phyloP scores from a whole-genome alignment of 371 early-diverging fungal genomes.

The Actinomortierella ambigua region DNA sequence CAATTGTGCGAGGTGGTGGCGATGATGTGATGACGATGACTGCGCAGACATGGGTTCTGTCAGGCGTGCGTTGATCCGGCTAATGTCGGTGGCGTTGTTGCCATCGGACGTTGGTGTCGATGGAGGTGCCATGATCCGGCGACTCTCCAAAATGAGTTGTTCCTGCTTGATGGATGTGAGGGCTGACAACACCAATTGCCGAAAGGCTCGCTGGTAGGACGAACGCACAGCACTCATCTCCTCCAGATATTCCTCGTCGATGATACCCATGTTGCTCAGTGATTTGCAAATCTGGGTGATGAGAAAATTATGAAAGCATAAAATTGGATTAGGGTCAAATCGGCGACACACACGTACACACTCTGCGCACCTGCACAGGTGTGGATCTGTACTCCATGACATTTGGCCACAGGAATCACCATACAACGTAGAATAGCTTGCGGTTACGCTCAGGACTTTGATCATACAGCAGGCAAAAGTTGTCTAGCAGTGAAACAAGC shows the following conservation, averaged over 20 bases:
- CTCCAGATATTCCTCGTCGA: conserved; percentile 85
- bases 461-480: conserved; percentile 86
- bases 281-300: conserved; percentile 53
- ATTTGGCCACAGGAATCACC: conserved; percentile 30
- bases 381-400: background rate
- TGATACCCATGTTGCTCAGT: conserved; percentile 71
- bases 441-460: conserved; percentile 82
- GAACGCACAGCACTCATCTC: conserved; percentile 81
- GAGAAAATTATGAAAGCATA: too few species aligned
- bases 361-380: background rate
- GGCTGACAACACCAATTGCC: conserved; percentile 80
- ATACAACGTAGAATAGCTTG: conserved; percentile 78
- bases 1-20: background rate
- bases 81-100: too few species aligned
- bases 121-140: conserved; percentile 48
- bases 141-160: conserved; percentile 34
- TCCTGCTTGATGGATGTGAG: conserved; percentile 65
- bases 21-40: background rate
- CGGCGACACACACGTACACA: too few species aligned
- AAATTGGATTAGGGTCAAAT: too few species aligned
- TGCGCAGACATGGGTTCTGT: conserved; percentile 10
- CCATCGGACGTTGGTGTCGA: conserved; percentile 24
- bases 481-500: conserved; percentile 76
- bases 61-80: background rate
- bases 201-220: conserved; percentile 82